Percentiles rank a stretch among this genome's conserved stretches.
phyloP scores from a whole-genome alignment of 768 basidiomycete species.

The Amanita exitialis region DNA sequence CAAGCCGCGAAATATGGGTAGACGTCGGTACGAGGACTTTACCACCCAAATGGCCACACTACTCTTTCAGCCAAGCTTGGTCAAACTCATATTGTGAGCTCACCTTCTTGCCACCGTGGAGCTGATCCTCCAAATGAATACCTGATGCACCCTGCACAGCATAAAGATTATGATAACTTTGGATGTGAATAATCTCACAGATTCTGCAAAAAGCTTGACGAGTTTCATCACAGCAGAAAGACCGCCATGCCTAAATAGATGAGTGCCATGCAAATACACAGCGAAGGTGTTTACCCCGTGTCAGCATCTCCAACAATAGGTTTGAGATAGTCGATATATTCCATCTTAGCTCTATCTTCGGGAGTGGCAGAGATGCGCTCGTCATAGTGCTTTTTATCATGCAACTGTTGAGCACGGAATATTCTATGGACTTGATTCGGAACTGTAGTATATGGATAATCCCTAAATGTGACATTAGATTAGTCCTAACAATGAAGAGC shows the following conservation, averaged over 20 bases:
- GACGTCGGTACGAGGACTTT: conserved; percentile 90
- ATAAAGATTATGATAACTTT: background rate
- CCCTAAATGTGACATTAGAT: conserved; percentile 29
- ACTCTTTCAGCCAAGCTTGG: conserved; percentile 3
- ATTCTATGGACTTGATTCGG: conserved; percentile 92
- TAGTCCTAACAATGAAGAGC: background rate
- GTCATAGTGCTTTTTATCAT: conserved; percentile 90
- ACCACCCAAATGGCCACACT: conserved; percentile 85
- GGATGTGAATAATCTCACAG: conserved; percentile 29
- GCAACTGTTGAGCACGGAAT: conserved; percentile 85
- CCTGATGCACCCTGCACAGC: conserved; percentile 64
- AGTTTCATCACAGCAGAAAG: conserved; percentile 93
- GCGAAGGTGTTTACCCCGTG: conserved; percentile 56
- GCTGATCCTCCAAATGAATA: conserved; percentile 89
- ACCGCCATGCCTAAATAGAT: conserved; percentile 66
- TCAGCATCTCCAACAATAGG: conserved; percentile 95
- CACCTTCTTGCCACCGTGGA: conserved; percentile 90
- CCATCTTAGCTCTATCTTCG: conserved; percentile 58
- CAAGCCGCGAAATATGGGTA: conserved; percentile 76
- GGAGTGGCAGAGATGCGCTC: conserved; percentile 61
- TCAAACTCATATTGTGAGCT: background rate
- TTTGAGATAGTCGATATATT: conserved; percentile 79
- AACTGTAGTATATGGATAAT: conserved; percentile 94
- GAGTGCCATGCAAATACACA: background rate
- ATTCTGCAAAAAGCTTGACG: conserved; percentile 90